These are phyloP conservation scores for Ustilago bromivora DNA, from an alignment of 1,284 basidiomycete species.

Conservation along the genomic window DNA sequence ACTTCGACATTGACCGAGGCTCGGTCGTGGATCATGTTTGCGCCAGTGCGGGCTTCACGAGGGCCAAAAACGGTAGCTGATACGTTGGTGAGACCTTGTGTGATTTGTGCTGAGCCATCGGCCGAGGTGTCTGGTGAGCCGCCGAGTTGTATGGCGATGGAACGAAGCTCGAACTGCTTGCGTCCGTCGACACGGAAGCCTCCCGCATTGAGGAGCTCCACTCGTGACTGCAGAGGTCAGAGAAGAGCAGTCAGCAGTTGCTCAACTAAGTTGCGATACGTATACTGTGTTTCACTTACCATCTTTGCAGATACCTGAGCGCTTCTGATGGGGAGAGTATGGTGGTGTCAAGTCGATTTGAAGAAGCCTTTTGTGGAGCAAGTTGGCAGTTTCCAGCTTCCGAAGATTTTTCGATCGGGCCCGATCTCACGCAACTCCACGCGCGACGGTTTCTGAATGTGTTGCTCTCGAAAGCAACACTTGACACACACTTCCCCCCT, in stretches of 20 bases:
- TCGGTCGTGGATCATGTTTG: conserved; percentile 64
- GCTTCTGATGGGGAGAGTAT: background rate
- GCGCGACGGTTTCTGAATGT: conserved; percentile 17
- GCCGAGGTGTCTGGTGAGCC: conserved; percentile 71
- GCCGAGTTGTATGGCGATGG: conserved; percentile 80
- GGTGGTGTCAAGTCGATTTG: background rate
- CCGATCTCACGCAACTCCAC: conserved; percentile 12
- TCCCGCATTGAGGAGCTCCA: conserved; percentile 90
- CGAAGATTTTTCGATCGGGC: conserved; percentile 28
- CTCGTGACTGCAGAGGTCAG: conserved; percentile 73
- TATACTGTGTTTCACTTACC: conserved; percentile 11
- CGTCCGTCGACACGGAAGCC: conserved; percentile 86
- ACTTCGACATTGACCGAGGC: conserved; percentile 79
- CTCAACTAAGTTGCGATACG: background rate
- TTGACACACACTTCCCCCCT: background rate
- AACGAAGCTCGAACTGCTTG: conserved; percentile 87
- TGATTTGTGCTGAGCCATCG: conserved; percentile 85
- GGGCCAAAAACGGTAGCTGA: conserved; percentile 90
- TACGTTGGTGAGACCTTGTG: conserved; percentile 90
- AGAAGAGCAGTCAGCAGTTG: background rate
- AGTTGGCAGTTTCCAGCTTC: conserved; percentile 15
- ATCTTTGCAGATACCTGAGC: background rate
- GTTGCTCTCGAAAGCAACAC: conserved; percentile 37
- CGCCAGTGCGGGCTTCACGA: conserved; percentile 77
- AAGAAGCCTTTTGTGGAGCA: conserved; percentile 22